Percentiles rank a stretch among this genome's conserved stretches.
Conservation (phyloP, 2,329 filamentous ascomycete species). For the Myriosclerotinia duriaeana region DNA sequence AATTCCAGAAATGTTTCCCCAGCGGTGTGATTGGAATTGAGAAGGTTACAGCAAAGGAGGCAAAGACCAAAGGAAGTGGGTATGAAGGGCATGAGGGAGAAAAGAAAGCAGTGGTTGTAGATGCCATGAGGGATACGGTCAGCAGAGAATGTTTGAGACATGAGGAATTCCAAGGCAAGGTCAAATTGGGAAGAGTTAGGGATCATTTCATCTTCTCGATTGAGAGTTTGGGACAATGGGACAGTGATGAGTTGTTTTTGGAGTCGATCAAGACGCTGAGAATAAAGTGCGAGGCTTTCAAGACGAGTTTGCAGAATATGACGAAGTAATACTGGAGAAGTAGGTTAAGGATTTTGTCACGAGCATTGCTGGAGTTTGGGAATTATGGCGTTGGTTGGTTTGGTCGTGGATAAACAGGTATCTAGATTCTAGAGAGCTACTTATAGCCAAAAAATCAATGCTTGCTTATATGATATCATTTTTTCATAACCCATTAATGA, state of each 20-base stretch:
- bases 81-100: constrained; percentile 77
- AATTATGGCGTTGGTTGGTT: constrained; percentile 36
- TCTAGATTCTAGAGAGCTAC: constrained; percentile 25
- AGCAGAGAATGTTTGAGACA: constrained; percentile 90
- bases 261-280: constrained; percentile 84
- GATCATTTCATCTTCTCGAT: constrained; percentile 98
- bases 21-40: constrained; percentile 81
- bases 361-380: constrained; percentile 39
- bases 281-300: constrained; percentile 74
- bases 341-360: constrained; percentile 9
- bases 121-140: constrained; percentile 93
- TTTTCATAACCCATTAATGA: constrained; percentile 9
- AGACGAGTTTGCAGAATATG: constrained; percentile 69
- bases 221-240: constrained; percentile 93
- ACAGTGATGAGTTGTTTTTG: constrained; percentile 89
- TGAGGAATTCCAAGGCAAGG: constrained; percentile 90
- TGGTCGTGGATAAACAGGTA: constrained; percentile 25
- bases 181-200: constrained; percentile 82
- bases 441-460: constrained; percentile 18
- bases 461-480: constrained; percentile 10
- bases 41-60: constrained; percentile 67
- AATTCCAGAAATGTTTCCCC: constrained; percentile 89
- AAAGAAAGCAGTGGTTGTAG: constrained; percentile 79
- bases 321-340: constrained; percentile 41
- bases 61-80: constrained; percentile 56